Evolutionary conservation across 768 basidiomycete species (phyloP), one percentile per base, ranked within the genome.

Genomic region (Leucogyrophana mollusca): DNA sequence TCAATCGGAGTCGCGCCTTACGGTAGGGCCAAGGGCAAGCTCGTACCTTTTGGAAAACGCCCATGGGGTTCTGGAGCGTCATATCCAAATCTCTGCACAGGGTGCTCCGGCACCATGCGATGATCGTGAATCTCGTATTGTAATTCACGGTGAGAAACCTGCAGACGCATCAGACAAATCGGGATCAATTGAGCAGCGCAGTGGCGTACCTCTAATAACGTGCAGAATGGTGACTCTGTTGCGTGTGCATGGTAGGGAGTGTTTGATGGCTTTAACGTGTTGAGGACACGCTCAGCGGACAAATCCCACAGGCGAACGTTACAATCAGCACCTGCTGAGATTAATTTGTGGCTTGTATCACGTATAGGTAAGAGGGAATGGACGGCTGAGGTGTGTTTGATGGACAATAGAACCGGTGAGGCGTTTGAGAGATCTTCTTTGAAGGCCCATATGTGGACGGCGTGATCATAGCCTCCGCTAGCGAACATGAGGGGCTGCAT

Each of bases 51-150:
- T 40, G 70, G 64, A 37, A 61, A 77, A 41, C 74, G 62, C 16
- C 77, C 76, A 36, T 73, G 72, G 14, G 60, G 57, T 25, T 68
- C 68, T 4, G 49, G 46, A 9, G 62, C 56, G 13, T 50, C 34
- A 47, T 71, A 78, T 4, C 79, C 78, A 52, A 80, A 80, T 23
- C 73, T 61, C 39, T 69, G 62, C 17, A 68, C 71, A 3, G 71
- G 58, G 24, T 51, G 47, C 20, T 52, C 53, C 11, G 72, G 68
- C 9, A 69, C 65, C 27, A 62, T 46, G 14, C 78, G 68, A 49
- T 70, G 65, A 50, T 79, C 78, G 17, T 70, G 75, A n/a, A 78
- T 43, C 53, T 80, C 78, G 43, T 74, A 77, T 49, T 79, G 78
- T 22, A 69, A 64, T 51, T 80, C 78, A 17, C 74, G 62, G 53